These are phyloP conservation scores for Diaporthe citriasiana DNA, from an alignment of 2,329 filamentous ascomycete species.

Conservation along the genomic window DNA sequence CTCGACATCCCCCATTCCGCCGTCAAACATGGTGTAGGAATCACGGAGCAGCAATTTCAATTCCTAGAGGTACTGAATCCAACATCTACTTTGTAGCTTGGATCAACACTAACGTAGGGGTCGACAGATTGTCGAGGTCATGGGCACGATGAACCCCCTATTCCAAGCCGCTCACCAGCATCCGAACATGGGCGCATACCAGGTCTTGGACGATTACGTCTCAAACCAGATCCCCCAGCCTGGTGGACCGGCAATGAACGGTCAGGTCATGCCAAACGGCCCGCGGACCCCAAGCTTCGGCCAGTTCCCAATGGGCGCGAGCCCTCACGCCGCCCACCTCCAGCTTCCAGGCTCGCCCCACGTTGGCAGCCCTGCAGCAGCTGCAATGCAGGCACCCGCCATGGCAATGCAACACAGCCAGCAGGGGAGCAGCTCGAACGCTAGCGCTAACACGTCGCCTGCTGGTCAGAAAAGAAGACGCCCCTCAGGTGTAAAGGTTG, in stretches of 20 bases:
- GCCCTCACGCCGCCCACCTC: slow-evolving; percentile 71
- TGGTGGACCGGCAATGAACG: slow-evolving; percentile 59
- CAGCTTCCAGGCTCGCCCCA: slow-evolving; percentile 74
- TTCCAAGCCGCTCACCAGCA: slow-evolving; percentile 60
- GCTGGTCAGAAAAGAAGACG: slow-evolving; percentile 71
- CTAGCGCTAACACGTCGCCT: slow-evolving; percentile 77
- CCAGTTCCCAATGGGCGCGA: slow-evolving; percentile 72
- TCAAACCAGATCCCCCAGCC: slow-evolving; percentile 58
- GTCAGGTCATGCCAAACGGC: slow-evolving; percentile 62
- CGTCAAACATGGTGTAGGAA: slow-evolving; percentile 69
- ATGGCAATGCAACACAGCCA: slow-evolving; percentile 79
- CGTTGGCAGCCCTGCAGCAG: slow-evolving; percentile 72
- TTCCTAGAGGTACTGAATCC: slow-evolving; percentile 70
- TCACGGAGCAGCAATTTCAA: slow-evolving; percentile 72
- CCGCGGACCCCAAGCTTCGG: slow-evolving; percentile 66
- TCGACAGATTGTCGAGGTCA: slow-evolving; percentile 72
- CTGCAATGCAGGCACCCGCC: slow-evolving; percentile 73
- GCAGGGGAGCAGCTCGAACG: slow-evolving; percentile 76
- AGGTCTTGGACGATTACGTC: slow-evolving; percentile 73
- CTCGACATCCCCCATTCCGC: slow-evolving; percentile 71
- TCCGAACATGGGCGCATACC: slow-evolving; percentile 67
- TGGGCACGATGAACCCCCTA: slow-evolving; percentile 76
- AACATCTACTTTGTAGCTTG: slow-evolving; percentile 12
- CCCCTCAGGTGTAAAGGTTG: slow-evolving; percentile 68
- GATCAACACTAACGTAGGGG: slow-evolving; percentile 46